A percentile compares a stretch with the other conserved stretches of the same genome.
Conservation (phyloP, 2,329 filamentous ascomycete species). For the Xenosphaeropsis pyriputrescens region DNA sequence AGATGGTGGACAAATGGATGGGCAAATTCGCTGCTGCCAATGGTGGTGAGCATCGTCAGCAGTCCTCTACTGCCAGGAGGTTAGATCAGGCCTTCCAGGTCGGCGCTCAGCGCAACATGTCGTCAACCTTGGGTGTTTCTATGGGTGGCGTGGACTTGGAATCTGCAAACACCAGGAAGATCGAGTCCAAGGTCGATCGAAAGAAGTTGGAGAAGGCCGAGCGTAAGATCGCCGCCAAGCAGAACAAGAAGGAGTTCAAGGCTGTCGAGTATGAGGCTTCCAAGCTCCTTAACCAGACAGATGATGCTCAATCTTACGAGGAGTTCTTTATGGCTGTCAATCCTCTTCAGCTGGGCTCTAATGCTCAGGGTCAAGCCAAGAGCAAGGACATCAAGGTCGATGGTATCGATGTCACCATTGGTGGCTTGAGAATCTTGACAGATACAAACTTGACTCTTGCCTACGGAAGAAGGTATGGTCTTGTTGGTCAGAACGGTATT, state of each 20-base stretch:
- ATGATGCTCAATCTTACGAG: conserved; percentile 83
- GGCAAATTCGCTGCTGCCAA: conserved; percentile 62
- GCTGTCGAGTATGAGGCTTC: conserved; percentile 97
- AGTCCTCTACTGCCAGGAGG: conserved; percentile 65
- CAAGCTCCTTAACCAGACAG: conserved; percentile 67
- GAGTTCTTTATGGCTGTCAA: conserved; percentile 99
- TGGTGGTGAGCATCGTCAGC: conserved; percentile 53
- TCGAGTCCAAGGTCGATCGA: conserved; percentile 92
- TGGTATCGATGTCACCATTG: conserved; percentile 86
- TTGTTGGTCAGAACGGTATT: conserved; percentile 98
- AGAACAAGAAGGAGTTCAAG: conserved; percentile 97
- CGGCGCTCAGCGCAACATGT: conserved; percentile 87
- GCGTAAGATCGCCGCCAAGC: conserved; percentile 92
- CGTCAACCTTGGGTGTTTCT: conserved; percentile 80
- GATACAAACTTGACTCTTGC: conserved; percentile 84
- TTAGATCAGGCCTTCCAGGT: conserved; percentile 94
- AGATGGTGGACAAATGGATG: conserved; percentile 83
- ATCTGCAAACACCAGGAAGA: conserved; percentile 81
- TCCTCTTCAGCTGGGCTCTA: conserved; percentile 71
- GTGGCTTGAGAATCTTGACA: conserved; percentile 74
- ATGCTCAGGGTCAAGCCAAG: conserved; percentile 56
- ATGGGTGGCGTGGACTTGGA: conserved; percentile 81
- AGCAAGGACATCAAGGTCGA: conserved; percentile 99
- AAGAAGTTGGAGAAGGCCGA: conserved; percentile 99
- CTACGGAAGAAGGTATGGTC: conserved; percentile 86